Base-by-base conservation (phyloP, 768 basidiomycete genomes). In the Tylopilus sp. region DNA sequence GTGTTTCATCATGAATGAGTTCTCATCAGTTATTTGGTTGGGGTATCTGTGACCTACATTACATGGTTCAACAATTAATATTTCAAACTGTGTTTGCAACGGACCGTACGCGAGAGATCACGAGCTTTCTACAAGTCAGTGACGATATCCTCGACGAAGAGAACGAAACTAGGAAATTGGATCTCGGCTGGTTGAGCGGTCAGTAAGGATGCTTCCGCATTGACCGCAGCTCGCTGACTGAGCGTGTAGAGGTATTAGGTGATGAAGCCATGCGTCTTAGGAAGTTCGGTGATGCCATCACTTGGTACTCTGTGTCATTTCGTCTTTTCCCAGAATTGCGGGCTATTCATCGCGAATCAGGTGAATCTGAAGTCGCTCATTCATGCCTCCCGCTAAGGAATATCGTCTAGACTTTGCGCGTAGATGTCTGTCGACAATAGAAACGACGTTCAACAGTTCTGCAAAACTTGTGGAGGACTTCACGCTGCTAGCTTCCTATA, bases 261-360 rank as follows among this genome's bases (percentile, higher is more conserved):
- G 55, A 57, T 22, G 35, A 53, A 17, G 46, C 58, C 9, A 40
- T 33, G 44, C 1, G 35, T 13, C 28, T 21, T 3, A 10, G 13
- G 3, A 49, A 8, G 6, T 39, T 44, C 26, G 50, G 44, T 8
- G 42, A 47, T 12, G 58, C 58, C 8, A 41, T 51, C 20, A 30
- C 26, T 4, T 60, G 55, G 55, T 60, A 60, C 40, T 38, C 58
- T 9, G 47, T 48, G 39, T 41, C 59, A 21, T 43, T 51, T 11
- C 9, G 3, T 12, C 55, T 57, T 28, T 36, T 1, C 9, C n/a
- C 50, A 31, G 40, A 30, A 21, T 49, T 33, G 11, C 23, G 33
- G 6, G 48, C 20, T 22, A 35, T 15, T 15, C n/a, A 49, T 22
- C 47, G 12, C 30, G 39, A 43, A 18, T 49, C 39, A 3, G 39